Conservation (phyloP, 495 filamentous ascomycete genomes). For the Trichoderma orchidacearum region DNA sequence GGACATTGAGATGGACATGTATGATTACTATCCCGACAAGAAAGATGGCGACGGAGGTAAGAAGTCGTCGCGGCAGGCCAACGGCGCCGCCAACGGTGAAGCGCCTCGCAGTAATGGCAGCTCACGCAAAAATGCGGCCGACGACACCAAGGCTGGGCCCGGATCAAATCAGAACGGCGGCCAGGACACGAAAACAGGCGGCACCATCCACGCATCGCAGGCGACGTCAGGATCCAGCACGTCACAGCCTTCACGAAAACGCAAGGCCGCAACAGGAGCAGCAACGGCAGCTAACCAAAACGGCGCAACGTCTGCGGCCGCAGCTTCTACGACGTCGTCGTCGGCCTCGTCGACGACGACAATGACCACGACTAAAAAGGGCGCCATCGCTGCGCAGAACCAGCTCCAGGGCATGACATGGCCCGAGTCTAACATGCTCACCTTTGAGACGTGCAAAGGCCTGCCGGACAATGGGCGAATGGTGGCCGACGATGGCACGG, state of each 20-base stretch:
- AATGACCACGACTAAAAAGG: conserved; percentile 14
- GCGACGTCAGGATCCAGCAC: conserved; percentile 16
- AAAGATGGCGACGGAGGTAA: conserved; percentile 29
- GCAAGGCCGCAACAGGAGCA: conserved; percentile 44
- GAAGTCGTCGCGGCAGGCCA: conserved; percentile 29
- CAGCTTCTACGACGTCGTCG: conserved; percentile 23
- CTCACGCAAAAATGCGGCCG: conserved; percentile 11
- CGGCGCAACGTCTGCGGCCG: conserved; percentile 35
- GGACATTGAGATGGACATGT: conserved; percentile 76
- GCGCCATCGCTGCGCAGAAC: background rate
- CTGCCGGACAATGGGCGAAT: conserved; percentile 65
- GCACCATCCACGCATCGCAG: conserved; percentile 38
- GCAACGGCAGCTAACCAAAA: conserved; percentile 8
- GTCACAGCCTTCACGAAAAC: conserved; percentile 49
- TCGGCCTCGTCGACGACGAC: conserved; percentile 9
- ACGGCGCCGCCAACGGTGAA: conserved; percentile 7
- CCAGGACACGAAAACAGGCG: conserved; percentile 10
- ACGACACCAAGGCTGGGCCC: conserved; percentile 13
- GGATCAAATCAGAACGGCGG: conserved; percentile 10
- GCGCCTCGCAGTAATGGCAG: conserved; percentile 10
- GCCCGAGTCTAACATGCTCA: conserved; percentile 66
- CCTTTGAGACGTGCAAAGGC: conserved; percentile 58
- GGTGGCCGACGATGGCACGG: conserved; percentile 80
- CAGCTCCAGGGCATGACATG: background rate
- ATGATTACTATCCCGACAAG: conserved; percentile 33